Base-by-base conservation (phyloP, 2,329 filamentous ascomycete species). In the Polychaeton citri region DNA sequence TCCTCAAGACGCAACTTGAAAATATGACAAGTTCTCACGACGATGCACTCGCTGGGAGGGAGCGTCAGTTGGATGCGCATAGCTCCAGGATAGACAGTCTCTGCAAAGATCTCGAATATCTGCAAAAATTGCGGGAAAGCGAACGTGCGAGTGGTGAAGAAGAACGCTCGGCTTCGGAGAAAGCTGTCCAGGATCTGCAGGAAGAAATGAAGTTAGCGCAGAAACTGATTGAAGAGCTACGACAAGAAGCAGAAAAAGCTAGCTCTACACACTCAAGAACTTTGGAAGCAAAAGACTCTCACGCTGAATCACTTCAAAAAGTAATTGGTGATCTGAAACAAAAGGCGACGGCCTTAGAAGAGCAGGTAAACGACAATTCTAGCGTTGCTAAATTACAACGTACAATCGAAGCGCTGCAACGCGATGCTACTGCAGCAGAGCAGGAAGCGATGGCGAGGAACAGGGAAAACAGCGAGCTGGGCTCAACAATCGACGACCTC, bases 401-500 rank as follows among this genome's bases (percentile, higher is more conserved):
- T 9, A 37, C 16, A 13, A 19, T 21, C 10, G 24, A 28, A 5
- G 7, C 24, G 3, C 15, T 28, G 24, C 24, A 28, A 7, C 24
- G 24, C 24, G 24, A 28, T 28, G 24, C 24, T 28, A 3, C 15
- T 12, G 24, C 31, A 6, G 35, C 40, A 2, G 39, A 44, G 13
- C 40, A 41, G 20, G 30, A 43, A 10, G 36, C 35, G 16, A 36
- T 38, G 17, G 35, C 42, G 7, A 43, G 44, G 21, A 43, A 50
- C 17, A 42, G 34, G 19, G 41, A 48, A 31, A 45, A 36, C 17
- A 19, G 15, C 32, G 44, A 51, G 21, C 44, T 52, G 5, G 42
- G 30, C 8, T 36, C 35, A 15, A 38, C 44, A 9, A 39, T 47
- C 18, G 41, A 43, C 33, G 39, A 43, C 12, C 37, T 51, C 20